Evolutionary conservation across 345 rosid genomes (phyloP).

Genomic region (Chamaenerion angustifolium): DNA sequence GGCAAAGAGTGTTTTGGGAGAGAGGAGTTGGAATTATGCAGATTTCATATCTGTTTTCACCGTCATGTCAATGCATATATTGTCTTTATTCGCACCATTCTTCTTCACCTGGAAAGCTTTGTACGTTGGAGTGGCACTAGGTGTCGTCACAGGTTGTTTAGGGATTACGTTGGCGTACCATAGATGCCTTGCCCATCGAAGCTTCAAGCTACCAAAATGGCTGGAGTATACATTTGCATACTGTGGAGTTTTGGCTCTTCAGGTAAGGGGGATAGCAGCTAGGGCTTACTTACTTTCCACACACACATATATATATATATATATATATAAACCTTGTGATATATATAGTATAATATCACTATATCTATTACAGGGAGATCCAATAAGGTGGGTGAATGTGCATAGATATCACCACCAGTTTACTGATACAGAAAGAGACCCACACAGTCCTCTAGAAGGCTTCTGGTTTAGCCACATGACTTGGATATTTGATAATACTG

Average conservation of each 20-base stretch:
- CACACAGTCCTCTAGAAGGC: conserved; percentile 84
- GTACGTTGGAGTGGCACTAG: conserved; percentile 48
- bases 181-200: conserved; percentile 55
- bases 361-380: conserved; percentile 28
- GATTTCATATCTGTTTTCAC: conserved; percentile 37
- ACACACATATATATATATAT: background rate
- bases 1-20: conserved; percentile 18
- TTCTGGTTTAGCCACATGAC: conserved; percentile 86
- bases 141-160: conserved; percentile 46
- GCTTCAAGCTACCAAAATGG: conserved; percentile 74
- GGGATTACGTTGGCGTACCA: conserved; percentile 68
- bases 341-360: too few relatives aligned
- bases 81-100: conserved; percentile 60
- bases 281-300: too few relatives aligned
- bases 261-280: conserved; percentile 19
- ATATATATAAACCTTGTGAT: too few relatives aligned
- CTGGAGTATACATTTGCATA: conserved; percentile 84
- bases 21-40: conserved; percentile 43
- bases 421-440: conserved; percentile 82
- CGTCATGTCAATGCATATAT: conserved; percentile 51
- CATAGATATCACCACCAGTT: conserved; percentile 88
- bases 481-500: conserved; percentile 66
- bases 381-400: conserved; percentile 88
- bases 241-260: conserved; percentile 70
- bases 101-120: conserved; percentile 63